Conservation (phyloP, 441 rosid genomes). For the Raphanus hybrid region DNA sequence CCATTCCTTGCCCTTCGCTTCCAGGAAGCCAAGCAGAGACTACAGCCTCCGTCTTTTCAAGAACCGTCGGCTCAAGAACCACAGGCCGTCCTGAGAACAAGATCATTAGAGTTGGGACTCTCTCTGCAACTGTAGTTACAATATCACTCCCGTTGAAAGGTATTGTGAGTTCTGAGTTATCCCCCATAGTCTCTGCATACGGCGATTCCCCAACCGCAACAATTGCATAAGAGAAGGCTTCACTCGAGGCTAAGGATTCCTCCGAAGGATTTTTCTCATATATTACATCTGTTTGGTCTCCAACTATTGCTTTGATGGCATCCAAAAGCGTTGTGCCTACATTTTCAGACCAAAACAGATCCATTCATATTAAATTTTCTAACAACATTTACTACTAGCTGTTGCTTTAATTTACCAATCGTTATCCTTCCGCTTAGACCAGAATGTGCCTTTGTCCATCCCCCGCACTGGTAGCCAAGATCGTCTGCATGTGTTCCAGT, state of each 20-base stretch:
- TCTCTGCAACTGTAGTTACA: constrained; percentile 56
- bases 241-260: constrained; percentile 51
- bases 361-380: neutral
- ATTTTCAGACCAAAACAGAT: constrained; percentile 1
- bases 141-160: constrained; percentile 65
- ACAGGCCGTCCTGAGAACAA: constrained; percentile 81
- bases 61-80: constrained; percentile 53
- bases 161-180: constrained; percentile 57
- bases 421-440: constrained; percentile 80
- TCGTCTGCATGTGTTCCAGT: constrained; percentile 83
- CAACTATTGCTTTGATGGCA: constrained; percentile 66
- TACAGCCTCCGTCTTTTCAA: constrained; percentile 64
- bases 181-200: constrained; percentile 76
- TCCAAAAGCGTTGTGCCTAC: constrained; percentile 87
- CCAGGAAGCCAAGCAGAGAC: constrained; percentile 97
- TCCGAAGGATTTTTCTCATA: constrained; percentile 65
- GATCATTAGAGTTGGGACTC: constrained; percentile 67
- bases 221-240: constrained; percentile 66
- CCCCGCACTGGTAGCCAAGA: constrained; percentile 94
- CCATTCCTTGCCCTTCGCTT: constrained; percentile 74
- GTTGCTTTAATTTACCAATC: constrained; percentile 51
- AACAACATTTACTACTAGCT: neutral
- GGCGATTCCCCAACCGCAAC: constrained; percentile 85
- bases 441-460: constrained; percentile 76
- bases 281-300: constrained; percentile 66